Base-by-base conservation (phyloP, 2,329 filamentous ascomycete genomes). In the Stachybotrys echinatus region DNA sequence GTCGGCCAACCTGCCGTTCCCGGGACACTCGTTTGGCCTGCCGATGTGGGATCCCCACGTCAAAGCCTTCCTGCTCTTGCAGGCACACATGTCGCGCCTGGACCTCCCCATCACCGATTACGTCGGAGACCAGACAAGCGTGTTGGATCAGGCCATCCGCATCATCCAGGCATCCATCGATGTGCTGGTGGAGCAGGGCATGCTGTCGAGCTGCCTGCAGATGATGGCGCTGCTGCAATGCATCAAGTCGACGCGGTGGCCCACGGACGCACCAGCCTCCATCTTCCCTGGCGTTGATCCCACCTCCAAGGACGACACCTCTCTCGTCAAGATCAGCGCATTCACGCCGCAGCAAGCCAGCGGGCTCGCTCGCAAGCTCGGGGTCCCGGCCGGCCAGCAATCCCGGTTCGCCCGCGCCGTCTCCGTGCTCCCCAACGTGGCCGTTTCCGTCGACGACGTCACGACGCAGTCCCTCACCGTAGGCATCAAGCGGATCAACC, bases 11-110 rank as follows among this genome's bases (percentile, higher is more conserved):
- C 74, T 99, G 1, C 89, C 91, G 0, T 77, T 81, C 52, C 71
- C 77, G 1, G 80, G 75, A 5, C 70, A 70, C 18, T 67, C 71
- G 4, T 82, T 94, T 48, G 85, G 84, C 10, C 73, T 96, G 39
- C 92, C 92, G 2, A 88, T 99, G 85, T 99, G 94, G 94, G 94
- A 99, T 72, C 94, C 94, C 0, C 94, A 99, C 64, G 90, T 97
- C 63, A 99, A 99, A 68, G 85, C 94, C 0, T 97, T 96, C 73
- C 74, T 99, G 37, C 79, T 99, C 2, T 79, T 99, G 0, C 95
- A 99, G 69, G 91, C 94, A 1, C 91, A 96, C 70, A 95, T 99
- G 82, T 90, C 88, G 19, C 87, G 92, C 50, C 87, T 97, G 57
- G 85, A 92, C 49, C 83, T 99, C 4, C 95, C 95, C 4, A 96